A percentile compares a stretch with the other conserved stretches of the same genome.
Conservation (phyloP, 495 filamentous ascomycete species). For the Bathelium albidoporum region DNA sequence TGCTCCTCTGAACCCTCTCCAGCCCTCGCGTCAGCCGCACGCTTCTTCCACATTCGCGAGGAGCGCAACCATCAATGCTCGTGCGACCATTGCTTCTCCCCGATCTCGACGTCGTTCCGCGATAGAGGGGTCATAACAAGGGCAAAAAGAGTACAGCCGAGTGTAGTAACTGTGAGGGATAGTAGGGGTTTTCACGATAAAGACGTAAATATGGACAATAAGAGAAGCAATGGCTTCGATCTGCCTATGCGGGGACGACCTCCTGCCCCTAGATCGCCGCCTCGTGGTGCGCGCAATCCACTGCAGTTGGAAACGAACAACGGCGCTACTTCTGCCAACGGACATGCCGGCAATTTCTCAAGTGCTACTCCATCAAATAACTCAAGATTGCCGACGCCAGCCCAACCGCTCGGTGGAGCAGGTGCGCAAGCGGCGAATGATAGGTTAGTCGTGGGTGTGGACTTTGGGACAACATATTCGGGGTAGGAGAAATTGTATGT, state of each 20-base stretch:
- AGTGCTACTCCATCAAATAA: not conserved
- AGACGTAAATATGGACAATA: not conserved
- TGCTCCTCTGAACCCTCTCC: not conserved
- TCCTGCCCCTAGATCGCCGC: not conserved
- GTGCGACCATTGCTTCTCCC: not conserved
- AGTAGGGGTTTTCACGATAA: not conserved
- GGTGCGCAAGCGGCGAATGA: slow-evolving; percentile 17
- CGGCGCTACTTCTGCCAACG: not conserved
- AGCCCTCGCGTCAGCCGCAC: not conserved
- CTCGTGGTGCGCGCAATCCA: not conserved
- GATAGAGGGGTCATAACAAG: not conserved
- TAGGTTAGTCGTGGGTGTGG: slow-evolving; percentile 30
- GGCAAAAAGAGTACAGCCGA: not conserved
- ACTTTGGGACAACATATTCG: slow-evolving; percentile 34
- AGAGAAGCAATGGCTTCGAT: not conserved
- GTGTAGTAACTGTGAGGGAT: not conserved
- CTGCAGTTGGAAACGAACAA: not conserved
- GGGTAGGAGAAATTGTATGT: slow-evolving; percentile 14
- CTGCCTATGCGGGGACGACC: not conserved
- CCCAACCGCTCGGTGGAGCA: slow-evolving; percentile 1
- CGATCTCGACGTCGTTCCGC: not conserved
- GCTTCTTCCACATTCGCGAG: not conserved
- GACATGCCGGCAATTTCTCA: not conserved
- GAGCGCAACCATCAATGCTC: not conserved
- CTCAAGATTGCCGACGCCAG: not conserved